Base-by-base conservation (phyloP, 2,329 filamentous ascomycete genomes). In the Arachnomyces sp. region DNA sequence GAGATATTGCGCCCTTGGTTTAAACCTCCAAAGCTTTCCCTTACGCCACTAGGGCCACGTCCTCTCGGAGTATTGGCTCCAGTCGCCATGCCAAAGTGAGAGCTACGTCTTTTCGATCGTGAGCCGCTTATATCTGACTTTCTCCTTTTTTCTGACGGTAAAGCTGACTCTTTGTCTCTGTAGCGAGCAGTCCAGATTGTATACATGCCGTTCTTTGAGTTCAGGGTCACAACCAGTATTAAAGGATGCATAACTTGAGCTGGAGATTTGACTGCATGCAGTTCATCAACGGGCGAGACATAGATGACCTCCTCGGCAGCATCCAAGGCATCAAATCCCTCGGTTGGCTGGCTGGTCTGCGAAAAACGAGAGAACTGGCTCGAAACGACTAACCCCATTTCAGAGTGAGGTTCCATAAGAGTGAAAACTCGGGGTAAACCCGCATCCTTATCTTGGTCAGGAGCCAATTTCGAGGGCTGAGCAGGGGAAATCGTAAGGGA, bases 171-270 rank as follows among this genome's bases (percentile, higher is more conserved):
- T 45, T 82, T 79, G 20, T 82, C 74, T 39, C 88, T 69, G 57
- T 94, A 94, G 33, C 79, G 75, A 38, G 89, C 74, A 43, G 80
- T 81, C 90, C 90, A 96, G 34, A 96, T 71, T 2, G 81, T 92
- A 57, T 93, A 88, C 52, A 80, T 74, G 50, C 79, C 82, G 2
- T 78, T 78, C 49, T 86, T 81, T 40, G 79, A 69, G 55, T 95
- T 94, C 46, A 82, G 71, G 0, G 90, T 95, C 37, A 95, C 76
- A 8, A 86, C 81, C 41, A 96, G 67, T 8, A 84, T 74, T 17
- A 95, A 65, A 13, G 71, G 70, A 20, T 72, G 65, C 39, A 68
- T 65, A 34, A 65, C 65, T 14, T 50, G 54, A 28, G 52, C 51
- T 17, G 50, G 45, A 34, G 44, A 49, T 2, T 40, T 48, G 9